These are phyloP conservation scores for Sclerotinia nivalis DNA, from an alignment of 2,329 filamentous ascomycete species.

Conservation along the genomic window DNA sequence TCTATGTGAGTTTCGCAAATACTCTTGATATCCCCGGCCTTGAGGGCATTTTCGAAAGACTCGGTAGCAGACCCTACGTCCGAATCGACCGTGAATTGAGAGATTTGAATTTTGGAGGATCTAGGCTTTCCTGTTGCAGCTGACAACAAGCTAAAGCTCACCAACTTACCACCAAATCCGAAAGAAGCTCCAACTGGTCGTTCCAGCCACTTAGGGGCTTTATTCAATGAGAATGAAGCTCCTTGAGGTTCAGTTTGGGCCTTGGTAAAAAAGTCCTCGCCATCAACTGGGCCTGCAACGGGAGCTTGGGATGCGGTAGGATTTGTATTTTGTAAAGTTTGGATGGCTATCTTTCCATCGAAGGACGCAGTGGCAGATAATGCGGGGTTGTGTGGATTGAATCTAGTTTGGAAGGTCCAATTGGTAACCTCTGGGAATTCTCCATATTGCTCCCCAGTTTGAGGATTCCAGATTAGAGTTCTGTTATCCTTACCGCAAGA, in stretches of 20 bases:
- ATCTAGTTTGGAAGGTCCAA: conserved; percentile 95
- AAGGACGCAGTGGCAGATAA: conserved; percentile 95
- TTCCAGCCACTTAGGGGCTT: conserved; percentile 88
- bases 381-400: conserved; percentile 90
- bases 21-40: conserved; percentile 71
- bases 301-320: conserved; percentile 67
- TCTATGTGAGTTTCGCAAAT: conserved; percentile 81
- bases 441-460: conserved; percentile 82
- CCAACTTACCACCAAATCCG: conserved; percentile 91
- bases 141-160: conserved; percentile 66
- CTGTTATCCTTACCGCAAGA: conserved; percentile 97
- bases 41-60: conserved; percentile 81
- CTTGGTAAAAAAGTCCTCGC: conserved; percentile 94
- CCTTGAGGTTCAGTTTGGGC: conserved; percentile 90
- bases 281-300: conserved; percentile 72
- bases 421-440: conserved; percentile 98
- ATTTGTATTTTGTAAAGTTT: conserved; percentile 93
- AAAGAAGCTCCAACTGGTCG: conserved; percentile 84
- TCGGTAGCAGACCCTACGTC: conserved; percentile 81
- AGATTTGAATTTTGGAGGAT: conserved; percentile 78
- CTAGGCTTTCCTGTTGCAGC: conserved; percentile 62
- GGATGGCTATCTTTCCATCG: conserved; percentile 91
- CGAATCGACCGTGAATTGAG: conserved; percentile 85
- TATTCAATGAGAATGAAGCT: conserved; percentile 81
- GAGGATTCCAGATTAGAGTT: conserved; percentile 94